Percentiles rank a stretch among this genome's conserved stretches.
Conservation (phyloP, 2,329 filamentous ascomycete genomes). For the Aspergillus intermedius region DNA sequence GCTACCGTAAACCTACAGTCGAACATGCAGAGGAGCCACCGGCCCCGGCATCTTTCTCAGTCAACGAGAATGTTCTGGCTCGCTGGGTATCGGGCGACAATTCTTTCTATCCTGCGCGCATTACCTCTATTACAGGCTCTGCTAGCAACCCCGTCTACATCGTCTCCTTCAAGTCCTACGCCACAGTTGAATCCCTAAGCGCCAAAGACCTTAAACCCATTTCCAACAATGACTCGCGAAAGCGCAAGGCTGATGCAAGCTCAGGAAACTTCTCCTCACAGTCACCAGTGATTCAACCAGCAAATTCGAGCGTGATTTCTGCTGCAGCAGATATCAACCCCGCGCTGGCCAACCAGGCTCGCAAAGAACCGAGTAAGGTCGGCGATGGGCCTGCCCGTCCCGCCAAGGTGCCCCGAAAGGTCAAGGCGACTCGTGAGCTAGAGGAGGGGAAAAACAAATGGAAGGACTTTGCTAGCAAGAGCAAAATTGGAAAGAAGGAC, state of each 20-base stretch:
- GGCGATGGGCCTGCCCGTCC: conserved; percentile 54
- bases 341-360: conserved; percentile 57
- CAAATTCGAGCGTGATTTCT: conserved; percentile 54
- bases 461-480: conserved; percentile 83
- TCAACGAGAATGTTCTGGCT: conserved; percentile 84
- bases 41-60: conserved; percentile 59
- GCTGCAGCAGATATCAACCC: conserved; percentile 62
- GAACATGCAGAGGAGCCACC: conserved; percentile 47
- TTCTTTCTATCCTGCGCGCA: conserved; percentile 82
- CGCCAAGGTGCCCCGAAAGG: conserved; percentile 63
- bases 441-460: conserved; percentile 89
- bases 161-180: conserved; percentile 89
- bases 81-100: conserved; percentile 89
- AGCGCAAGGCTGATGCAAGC: conserved; percentile 79
- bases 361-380: conserved; percentile 58
- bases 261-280: conserved; percentile 46
- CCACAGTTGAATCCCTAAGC: conserved; percentile 70
- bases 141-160: conserved; percentile 86
- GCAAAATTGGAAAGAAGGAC: conserved; percentile 69
- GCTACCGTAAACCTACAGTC: conserved; percentile 41
- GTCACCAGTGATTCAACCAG: conserved; percentile 34
- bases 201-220: conserved; percentile 79
- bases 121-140: conserved; percentile 89
- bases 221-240: conserved; percentile 58
- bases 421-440: conserved; percentile 86